Conservation (phyloP, 257 asterid species). For the Fraxinus cuspidata region DNA sequence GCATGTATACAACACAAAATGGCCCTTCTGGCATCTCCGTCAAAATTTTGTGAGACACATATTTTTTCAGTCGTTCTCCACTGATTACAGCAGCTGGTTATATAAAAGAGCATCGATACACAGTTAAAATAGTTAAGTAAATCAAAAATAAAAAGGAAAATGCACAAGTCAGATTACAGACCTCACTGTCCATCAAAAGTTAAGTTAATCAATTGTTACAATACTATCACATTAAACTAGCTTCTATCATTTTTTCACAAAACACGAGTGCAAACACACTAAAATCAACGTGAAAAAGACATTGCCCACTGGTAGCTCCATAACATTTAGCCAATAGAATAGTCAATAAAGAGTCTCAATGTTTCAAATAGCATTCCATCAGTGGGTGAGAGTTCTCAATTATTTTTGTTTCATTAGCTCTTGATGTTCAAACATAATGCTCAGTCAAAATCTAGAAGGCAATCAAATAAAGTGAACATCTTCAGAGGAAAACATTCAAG, state of each 20-base stretch:
- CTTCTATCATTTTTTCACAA: background rate
- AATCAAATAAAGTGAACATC: background rate
- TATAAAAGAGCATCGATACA: constrained; percentile 5
- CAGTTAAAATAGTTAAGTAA: background rate
- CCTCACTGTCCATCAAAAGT: background rate
- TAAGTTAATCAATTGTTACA: background rate
- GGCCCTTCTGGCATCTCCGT: constrained; percentile 73
- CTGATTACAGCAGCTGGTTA: constrained; percentile 63
- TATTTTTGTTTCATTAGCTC: background rate
- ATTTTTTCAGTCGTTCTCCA: constrained; percentile 83
- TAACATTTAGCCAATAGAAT: background rate
- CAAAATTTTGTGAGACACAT: constrained; percentile 63
- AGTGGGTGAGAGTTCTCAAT: background rate
- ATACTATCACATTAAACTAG: too few relatives aligned
- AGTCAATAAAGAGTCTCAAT: background rate
- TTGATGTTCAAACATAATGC: background rate
- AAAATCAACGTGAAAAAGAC: background rate
- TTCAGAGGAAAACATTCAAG: background rate
- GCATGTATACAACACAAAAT: constrained; percentile 87
- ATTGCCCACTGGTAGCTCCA: background rate
- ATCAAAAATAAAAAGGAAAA: background rate
- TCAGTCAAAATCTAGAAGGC: background rate
- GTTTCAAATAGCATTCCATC: background rate
- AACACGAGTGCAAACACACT: background rate
- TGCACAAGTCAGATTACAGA: background rate